These are phyloP conservation scores for Erigeron canadensis DNA, from an alignment of 129 eudicot genomes.

Conservation along the genomic window DNA sequence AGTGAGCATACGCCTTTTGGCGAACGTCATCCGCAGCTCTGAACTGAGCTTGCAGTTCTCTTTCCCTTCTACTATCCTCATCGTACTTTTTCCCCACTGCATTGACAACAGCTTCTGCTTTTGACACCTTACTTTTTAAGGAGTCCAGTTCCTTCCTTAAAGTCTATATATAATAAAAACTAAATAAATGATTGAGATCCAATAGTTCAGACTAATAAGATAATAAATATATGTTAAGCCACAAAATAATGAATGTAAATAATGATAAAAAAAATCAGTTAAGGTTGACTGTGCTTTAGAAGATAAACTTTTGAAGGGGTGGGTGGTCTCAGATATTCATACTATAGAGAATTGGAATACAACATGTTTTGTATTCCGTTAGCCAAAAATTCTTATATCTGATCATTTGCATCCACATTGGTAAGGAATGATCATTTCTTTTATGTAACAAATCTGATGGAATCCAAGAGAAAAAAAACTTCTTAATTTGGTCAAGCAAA, in stretches of 20 bases:
- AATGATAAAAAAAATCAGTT: slow-evolving; percentile 15
- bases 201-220: not conserved
- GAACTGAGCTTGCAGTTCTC: slow-evolving; percentile 53
- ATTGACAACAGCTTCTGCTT: slow-evolving; percentile 44
- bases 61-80: slow-evolving; percentile 46
- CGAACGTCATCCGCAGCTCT: slow-evolving; percentile 71
- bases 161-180: slow-evolving; percentile 41
- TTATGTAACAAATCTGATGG: too few species aligned
- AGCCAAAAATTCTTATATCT: too few species aligned
- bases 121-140: slow-evolving; percentile 48
- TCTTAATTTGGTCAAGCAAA: too few species aligned
- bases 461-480: too few species aligned
- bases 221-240: slow-evolving; percentile 1
- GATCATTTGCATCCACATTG: too few species aligned
- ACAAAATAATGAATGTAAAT: not conserved
- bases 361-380: not conserved
- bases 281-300: not conserved
- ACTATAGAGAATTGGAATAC: not conserved
- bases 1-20: slow-evolving; percentile 54
- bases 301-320: not conserved
- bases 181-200: slow-evolving; percentile 13
- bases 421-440: too few species aligned
- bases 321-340: not conserved
- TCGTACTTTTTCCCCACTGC: slow-evolving; percentile 51
- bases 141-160: slow-evolving; percentile 68